Conservation (phyloP, 2,329 filamentous ascomycete genomes). For the Exophiala bonariae region DNA sequence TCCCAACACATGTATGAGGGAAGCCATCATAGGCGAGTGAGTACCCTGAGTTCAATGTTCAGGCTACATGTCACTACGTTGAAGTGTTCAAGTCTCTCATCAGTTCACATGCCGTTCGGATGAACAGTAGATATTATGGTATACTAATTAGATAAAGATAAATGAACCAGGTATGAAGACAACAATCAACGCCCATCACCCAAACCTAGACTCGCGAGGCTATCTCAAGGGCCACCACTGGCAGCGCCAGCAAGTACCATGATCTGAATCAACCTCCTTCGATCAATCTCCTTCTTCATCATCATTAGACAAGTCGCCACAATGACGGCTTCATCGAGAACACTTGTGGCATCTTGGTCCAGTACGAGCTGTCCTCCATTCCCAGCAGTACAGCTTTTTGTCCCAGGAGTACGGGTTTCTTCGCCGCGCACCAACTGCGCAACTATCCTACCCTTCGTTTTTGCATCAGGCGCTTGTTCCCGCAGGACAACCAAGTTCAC, state of each 20-base stretch:
- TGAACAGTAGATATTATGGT: too few species aligned
- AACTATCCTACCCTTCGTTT: constrained; percentile 26
- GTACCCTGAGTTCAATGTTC: too few species aligned
- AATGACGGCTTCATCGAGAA: constrained; percentile 49
- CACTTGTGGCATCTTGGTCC: constrained; percentile 42
- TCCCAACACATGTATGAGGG: too few species aligned
- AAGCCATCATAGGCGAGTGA: too few species aligned
- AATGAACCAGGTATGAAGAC: too few species aligned
- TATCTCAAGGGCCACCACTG: not conserved
- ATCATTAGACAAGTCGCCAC: constrained; percentile 60
- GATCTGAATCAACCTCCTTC: constrained; percentile 54
- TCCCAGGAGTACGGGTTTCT: constrained; percentile 42
- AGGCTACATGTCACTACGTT: too few species aligned
- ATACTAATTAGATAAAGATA: too few species aligned
- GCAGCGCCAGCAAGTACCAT: constrained; percentile 42
- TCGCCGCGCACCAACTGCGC: constrained; percentile 43
- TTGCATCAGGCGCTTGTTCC: constrained; percentile 12
- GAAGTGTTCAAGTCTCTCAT: too few species aligned
- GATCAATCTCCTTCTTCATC: constrained; percentile 66
- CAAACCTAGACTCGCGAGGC: too few species aligned
- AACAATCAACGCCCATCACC: too few species aligned
- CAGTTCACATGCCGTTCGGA: too few species aligned
- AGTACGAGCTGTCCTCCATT: constrained; percentile 53
- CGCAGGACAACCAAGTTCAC: constrained; percentile 31
- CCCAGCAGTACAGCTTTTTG: constrained; percentile 37